Evolutionary conservation across 1,284 basidiomycete genomes (phyloP).

Genomic region (Sphagnurus paluster): DNA sequence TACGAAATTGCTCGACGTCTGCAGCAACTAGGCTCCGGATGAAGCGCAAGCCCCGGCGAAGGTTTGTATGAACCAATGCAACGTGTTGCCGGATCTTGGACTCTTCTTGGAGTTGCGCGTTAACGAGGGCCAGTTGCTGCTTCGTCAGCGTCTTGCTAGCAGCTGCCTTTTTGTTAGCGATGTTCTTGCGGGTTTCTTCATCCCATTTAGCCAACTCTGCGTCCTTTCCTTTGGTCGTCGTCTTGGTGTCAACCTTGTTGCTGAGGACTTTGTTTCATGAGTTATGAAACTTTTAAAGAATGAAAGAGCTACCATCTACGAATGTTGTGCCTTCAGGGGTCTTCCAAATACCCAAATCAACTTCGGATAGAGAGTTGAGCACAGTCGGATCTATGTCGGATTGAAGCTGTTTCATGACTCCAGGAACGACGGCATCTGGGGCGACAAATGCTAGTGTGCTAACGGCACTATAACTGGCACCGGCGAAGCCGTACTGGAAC

Average conservation of each 20-base stretch:
- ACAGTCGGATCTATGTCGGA: conserved; percentile 59
- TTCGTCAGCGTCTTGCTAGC: conserved; percentile 67
- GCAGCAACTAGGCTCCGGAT: conserved; percentile 65
- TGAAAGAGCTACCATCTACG: conserved; percentile 60
- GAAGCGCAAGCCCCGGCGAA: conserved; percentile 70
- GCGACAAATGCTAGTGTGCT: conserved; percentile 81
- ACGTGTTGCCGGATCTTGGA: conserved; percentile 64
- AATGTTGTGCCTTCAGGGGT: conserved; percentile 80
- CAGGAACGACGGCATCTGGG: conserved; percentile 66
- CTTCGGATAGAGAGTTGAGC: conserved; percentile 65
- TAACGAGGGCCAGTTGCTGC: conserved; percentile 78
- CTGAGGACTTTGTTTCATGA: conserved; percentile 56
- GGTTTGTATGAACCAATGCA: conserved; percentile 45
- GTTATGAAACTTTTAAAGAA: not conserved
- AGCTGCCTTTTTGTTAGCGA: conserved; percentile 73
- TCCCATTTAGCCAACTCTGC: conserved; percentile 93
- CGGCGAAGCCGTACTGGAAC: conserved; percentile 46
- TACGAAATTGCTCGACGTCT: conserved; percentile 56
- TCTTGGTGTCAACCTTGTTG: conserved; percentile 52
- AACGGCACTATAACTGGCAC: conserved; percentile 75
- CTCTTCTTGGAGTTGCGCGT: conserved; percentile 83
- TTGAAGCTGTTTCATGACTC: conserved; percentile 66
- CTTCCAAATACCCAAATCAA: conserved; percentile 82
- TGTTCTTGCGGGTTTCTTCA: conserved; percentile 81
- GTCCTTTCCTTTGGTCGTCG: conserved; percentile 75